Conservation (phyloP, 805 yeast genomes). For the Saccharomycopsis lassenensis region DNA sequence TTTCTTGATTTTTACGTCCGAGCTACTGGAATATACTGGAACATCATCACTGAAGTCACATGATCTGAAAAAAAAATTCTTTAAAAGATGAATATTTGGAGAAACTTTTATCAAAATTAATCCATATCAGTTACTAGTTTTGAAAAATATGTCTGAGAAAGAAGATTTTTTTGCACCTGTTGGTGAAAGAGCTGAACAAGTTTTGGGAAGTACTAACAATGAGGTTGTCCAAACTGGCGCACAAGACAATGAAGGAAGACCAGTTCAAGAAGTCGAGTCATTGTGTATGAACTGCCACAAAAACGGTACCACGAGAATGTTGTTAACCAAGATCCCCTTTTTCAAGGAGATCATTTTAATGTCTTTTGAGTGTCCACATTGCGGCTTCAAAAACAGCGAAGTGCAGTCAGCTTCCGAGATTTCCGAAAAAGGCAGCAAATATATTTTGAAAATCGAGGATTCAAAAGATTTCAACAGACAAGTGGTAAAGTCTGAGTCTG, state of each 20-base stretch:
- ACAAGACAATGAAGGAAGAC: constrained; percentile 76
- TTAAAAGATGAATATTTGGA: too few relatives aligned
- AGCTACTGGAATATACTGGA: too few relatives aligned
- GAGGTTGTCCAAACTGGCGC: constrained; percentile 65
- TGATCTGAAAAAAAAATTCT: too few relatives aligned
- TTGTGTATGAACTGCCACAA: constrained; percentile 93
- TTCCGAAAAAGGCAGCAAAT: constrained; percentile 78
- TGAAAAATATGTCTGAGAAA: constrained; percentile 18
- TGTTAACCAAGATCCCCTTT: constrained; percentile 82
- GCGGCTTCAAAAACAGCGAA: constrained; percentile 84
- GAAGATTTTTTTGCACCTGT: constrained; percentile 44
- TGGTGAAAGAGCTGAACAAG: constrained; percentile 46
- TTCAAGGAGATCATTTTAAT: constrained; percentile 85
- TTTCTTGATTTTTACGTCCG: too few relatives aligned
- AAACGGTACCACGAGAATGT: constrained; percentile 70
- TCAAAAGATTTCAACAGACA: constrained; percentile 77
- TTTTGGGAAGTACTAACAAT: constrained; percentile 24
- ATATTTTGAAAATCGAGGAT: constrained; percentile 54
- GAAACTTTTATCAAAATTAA: too few relatives aligned
- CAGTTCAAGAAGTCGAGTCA: constrained; percentile 91
- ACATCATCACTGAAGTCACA: too few relatives aligned
- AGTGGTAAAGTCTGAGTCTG: constrained; percentile 83
- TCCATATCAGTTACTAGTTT: too few relatives aligned
- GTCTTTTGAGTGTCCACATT: constrained; percentile 95
- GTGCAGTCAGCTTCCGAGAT: constrained; percentile 92